Percentiles rank a stretch among this genome's conserved stretches.
Evolutionary conservation across 164 flowering plant species (phyloP).

Genomic region (Tetracentron sinense): DNA sequence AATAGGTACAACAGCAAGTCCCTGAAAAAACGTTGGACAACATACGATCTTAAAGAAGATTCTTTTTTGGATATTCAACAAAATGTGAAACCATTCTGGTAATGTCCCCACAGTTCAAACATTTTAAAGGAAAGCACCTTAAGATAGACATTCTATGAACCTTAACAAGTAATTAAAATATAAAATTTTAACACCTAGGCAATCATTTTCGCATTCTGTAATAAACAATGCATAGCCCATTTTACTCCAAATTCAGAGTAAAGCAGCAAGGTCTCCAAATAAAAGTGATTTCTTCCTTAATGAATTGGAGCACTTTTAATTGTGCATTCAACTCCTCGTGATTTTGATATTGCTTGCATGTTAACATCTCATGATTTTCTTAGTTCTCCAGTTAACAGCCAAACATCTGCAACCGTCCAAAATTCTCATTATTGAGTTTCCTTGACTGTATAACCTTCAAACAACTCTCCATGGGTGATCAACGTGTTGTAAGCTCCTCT

Average conservation of each 20-base stretch:
- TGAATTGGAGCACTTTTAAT: too few species aligned
- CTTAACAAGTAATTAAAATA: too few species aligned
- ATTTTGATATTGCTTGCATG: too few species aligned
- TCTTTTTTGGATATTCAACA: not conserved
- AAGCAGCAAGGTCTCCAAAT: not conserved
- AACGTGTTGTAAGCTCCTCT: too few species aligned
- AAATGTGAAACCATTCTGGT: not conserved
- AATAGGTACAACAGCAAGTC: conserved; percentile 66
- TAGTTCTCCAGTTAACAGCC: too few species aligned
- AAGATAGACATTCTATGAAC: not conserved
- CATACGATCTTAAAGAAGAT: not conserved
- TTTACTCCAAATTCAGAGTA: not conserved
- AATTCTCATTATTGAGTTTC: too few species aligned
- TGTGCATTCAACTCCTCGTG: too few species aligned
- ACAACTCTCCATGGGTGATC: too few species aligned
- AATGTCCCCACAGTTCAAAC: conserved; percentile 1
- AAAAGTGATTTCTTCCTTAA: not conserved
- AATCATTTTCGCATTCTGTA: not conserved
- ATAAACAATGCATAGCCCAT: not conserved
- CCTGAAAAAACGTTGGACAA: conserved; percentile 41
- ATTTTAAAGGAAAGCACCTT: not conserved
- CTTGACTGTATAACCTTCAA: too few species aligned
- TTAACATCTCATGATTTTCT: too few species aligned
- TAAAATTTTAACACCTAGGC: not conserved
- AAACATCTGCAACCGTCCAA: too few species aligned